Percentiles rank a stretch among this genome's conserved stretches.
These are phyloP conservation scores for Komagataella pseudopastoris DNA, from an alignment of 805 yeast genomes.

Conservation along the genomic window DNA sequence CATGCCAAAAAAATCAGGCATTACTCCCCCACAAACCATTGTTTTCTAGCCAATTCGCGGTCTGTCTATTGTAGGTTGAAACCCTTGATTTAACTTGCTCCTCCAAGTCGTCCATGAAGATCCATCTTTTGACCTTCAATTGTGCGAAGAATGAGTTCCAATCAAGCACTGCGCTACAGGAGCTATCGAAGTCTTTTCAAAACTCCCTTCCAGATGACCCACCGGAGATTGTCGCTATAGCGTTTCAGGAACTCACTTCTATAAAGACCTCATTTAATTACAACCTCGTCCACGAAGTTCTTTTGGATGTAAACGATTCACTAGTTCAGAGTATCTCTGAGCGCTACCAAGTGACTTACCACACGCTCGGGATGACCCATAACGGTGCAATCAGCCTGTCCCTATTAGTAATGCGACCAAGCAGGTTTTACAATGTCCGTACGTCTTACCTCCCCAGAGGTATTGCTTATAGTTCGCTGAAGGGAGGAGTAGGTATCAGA, in stretches of 20 bases:
- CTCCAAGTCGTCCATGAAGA: conserved; percentile 1
- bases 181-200: conserved; percentile 9
- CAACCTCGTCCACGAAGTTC: conserved; percentile 19
- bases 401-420: conserved; percentile 27
- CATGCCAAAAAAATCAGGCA: neutral
- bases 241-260: conserved; percentile 52
- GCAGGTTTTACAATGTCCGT: conserved; percentile 14
- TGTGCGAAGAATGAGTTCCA: conserved; percentile 34
- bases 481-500: conserved; percentile 62
- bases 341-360: conserved; percentile 24
- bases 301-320: conserved; percentile 22
- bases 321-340: conserved; percentile 20
- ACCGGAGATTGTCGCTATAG: conserved; percentile 42
- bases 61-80: neutral
- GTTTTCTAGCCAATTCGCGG: neutral
- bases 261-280: conserved; percentile 39
- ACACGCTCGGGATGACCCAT: conserved; percentile 27
- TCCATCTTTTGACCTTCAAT: conserved; percentile 32
- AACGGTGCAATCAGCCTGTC: conserved; percentile 48
- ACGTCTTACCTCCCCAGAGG: conserved; percentile 39
- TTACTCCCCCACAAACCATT: neutral
- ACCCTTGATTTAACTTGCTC: neutral
- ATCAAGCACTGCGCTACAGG: conserved; percentile 16
- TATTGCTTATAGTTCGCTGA: conserved; percentile 42
- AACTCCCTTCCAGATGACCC: conserved; percentile 14